Base-by-base conservation (phyloP, 1,139 yeast species). In the Saccharomyces hybrid region DNA sequence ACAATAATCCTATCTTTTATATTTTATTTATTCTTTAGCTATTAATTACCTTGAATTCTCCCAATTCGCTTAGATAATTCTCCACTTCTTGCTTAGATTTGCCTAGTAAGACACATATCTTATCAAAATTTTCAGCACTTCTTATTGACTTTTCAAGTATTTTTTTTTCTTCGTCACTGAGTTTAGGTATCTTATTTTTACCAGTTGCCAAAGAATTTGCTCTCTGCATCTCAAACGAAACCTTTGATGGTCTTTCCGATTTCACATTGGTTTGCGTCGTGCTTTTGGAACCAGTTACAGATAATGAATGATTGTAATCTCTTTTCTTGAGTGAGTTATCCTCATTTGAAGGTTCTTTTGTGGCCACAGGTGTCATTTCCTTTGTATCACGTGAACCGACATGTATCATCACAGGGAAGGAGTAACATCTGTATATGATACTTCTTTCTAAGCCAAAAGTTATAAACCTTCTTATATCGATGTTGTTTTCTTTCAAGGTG, bases 381-480 rank as follows among this genome's bases (percentile, higher is more conserved):
- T 78, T 11, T 73, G 72, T 28, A 75, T 73, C 55, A 70, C 71
- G 13, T 70, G 70, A 13, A 74, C 67, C 38, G 72, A 73, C 57
- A 70, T 59, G 57, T 38, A 61, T 75, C 57, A 77, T 70, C 2
- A 89, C 73, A 0, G 98, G 97, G 65, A 82, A 88, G 11, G 89
- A 76, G 57, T 87, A 80, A 1, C 90, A 88, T 52, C 98, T 73
- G 68, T 90, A 90, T 16, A 95, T 84, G 6, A 95, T 69, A 0
- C 95, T 90, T 59, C 89, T 80, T 42, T 89, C 75, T 2, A 89
- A 78, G 0, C 99, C 99, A 75, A 91, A 95, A 30, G 90, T 83
- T 14, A 93, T 76, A 64, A 95, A 88, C 51, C 96, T 73, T 57
- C 98, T 75, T 2, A 93, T 76, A 69, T 95, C 99, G 47, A 95